Percentiles rank a stretch among this genome's conserved stretches.
Conservation (phyloP, 306 rosid genomes). For the Vigna nakashimae region DNA sequence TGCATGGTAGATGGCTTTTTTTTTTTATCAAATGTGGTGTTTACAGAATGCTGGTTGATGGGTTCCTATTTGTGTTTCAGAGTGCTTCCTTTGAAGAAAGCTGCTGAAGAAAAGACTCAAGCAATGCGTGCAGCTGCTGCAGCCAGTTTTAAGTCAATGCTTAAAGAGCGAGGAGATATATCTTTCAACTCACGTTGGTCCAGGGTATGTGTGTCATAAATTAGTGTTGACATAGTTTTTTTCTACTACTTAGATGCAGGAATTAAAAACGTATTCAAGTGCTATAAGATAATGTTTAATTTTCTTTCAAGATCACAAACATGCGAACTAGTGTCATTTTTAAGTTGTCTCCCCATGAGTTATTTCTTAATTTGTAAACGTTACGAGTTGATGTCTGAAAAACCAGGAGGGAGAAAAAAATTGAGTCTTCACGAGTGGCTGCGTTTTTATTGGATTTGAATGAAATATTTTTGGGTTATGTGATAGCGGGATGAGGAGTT, state of each 20-base stretch:
- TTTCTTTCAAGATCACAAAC: conserved; percentile 25
- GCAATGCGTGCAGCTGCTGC: conserved; percentile 73
- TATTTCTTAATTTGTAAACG: conserved; percentile 10
- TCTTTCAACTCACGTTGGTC: conserved; percentile 91
- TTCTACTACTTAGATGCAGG: conserved; percentile 34
- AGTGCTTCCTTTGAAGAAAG: conserved; percentile 87
- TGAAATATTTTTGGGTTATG: not conserved
- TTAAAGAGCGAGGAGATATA: conserved; percentile 78
- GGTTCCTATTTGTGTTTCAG: conserved; percentile 57
- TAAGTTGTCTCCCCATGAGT: not conserved
- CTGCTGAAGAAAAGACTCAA: conserved; percentile 85
- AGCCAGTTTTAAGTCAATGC: conserved; percentile 80
- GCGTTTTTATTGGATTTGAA: not conserved
- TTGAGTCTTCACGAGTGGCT: conserved; percentile 27
- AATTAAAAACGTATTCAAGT: conserved; percentile 10
- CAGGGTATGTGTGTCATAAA: conserved; percentile 66
- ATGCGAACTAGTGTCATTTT: conserved; percentile 4
- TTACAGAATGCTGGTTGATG: conserved; percentile 45
- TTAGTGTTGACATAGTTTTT: conserved; percentile 26
- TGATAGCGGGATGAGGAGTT: conserved; percentile 9
- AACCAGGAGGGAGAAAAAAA: not conserved
- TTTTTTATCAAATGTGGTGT: conserved; percentile 24
- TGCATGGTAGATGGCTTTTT: conserved; percentile 59
- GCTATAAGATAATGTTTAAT: conserved; percentile 1
- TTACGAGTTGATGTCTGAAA: conserved; percentile 28